Evolutionary conservation across 164 flowering plant genomes (phyloP).

Genomic region (Sedum album): DNA sequence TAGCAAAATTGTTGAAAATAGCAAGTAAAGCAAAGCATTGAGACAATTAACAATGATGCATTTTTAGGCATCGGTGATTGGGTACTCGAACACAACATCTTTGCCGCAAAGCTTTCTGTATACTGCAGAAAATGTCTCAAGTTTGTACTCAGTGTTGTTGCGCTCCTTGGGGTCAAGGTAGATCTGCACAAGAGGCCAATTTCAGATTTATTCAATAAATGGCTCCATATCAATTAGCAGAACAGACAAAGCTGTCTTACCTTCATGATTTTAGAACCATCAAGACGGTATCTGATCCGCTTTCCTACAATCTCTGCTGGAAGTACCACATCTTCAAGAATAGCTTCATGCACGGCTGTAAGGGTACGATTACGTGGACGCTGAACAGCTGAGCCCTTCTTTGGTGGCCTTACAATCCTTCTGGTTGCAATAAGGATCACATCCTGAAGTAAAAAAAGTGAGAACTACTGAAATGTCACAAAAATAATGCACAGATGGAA

Average conservation of each 20-base stretch:
- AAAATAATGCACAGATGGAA: not conserved
- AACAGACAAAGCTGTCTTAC: not conserved
- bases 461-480: too few species aligned
- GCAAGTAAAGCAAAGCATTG: not conserved
- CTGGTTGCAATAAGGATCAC: conserved; percentile 8
- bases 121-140: too few species aligned
- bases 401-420: conserved; percentile 10
- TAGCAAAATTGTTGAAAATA: not conserved
- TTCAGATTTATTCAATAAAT: too few species aligned
- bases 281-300: conserved; percentile 9
- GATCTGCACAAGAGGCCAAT: conserved; percentile 23
- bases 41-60: not conserved
- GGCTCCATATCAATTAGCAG: not conserved
- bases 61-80: conserved; percentile 44
- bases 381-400: conserved; percentile 11
- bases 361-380: conserved; percentile 11
- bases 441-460: conserved; percentile 3
- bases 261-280: conserved; percentile 10
- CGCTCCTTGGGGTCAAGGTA: conserved; percentile 73
- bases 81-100: too few species aligned
- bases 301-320: conserved; percentile 10
- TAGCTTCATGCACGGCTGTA: conserved; percentile 12
- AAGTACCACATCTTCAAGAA: conserved; percentile 8
- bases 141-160: conserved; percentile 73
- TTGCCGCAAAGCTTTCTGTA: too few species aligned